phyloP scores from a whole-genome alignment of 2,329 filamentous ascomycete species.

The Paracamarosporium sp. region DNA sequence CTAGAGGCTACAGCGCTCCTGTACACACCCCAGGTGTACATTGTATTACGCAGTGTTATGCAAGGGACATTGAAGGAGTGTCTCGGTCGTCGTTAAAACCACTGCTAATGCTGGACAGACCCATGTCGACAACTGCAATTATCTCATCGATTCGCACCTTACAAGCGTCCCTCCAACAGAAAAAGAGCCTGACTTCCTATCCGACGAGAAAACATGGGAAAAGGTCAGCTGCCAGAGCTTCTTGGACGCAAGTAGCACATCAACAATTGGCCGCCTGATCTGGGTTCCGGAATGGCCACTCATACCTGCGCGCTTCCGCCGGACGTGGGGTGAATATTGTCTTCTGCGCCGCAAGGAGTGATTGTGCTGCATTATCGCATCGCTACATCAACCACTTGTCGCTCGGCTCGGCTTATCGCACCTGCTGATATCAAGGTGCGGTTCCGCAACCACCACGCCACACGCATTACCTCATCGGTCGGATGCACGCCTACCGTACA shows the following conservation, averaged over 20 bases:
- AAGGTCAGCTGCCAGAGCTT: constrained; percentile 77
- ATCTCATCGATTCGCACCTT: constrained; percentile 87
- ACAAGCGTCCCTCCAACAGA: constrained; percentile 65
- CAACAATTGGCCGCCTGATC: constrained; percentile 74
- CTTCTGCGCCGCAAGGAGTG: constrained; percentile 66
- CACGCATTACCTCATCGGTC: constrained; percentile 4
- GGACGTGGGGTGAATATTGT: constrained; percentile 90
- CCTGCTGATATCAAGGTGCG: neutral
- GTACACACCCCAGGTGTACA: no score
- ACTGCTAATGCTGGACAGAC: constrained; percentile 51
- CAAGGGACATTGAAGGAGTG: neutral
- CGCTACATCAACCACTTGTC: neutral
- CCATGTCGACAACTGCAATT: constrained; percentile 76
- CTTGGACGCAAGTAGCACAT: constrained; percentile 78
- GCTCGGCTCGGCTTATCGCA: neutral
- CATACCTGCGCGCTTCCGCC: constrained; percentile 71
- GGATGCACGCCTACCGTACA: neutral
- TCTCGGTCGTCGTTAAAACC: neutral
- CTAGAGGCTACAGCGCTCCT: no score
- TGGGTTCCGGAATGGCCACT: constrained; percentile 79
- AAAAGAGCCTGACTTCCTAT: constrained; percentile 81
- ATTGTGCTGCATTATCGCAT: neutral
- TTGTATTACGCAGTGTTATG: no score
- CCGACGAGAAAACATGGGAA: constrained; percentile 79
- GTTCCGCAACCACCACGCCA: neutral